phyloP scores from a whole-genome alignment of 192 early-diverging fungal genomes.

The Backusella luteola region DNA sequence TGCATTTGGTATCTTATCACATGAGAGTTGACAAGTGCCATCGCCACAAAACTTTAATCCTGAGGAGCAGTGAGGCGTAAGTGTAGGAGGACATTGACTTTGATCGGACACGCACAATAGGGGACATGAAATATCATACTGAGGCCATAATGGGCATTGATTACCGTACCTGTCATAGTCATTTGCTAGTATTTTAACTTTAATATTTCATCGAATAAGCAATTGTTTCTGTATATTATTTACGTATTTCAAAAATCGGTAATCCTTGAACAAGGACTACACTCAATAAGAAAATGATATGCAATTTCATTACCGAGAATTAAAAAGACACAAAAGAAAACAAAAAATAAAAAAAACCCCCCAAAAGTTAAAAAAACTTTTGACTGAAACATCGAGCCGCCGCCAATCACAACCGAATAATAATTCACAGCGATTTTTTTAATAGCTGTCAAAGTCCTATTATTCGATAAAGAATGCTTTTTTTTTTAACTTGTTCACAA shows the following conservation, averaged over 20 bases:
- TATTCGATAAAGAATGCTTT: too few relatives aligned
- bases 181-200: constrained; percentile 34
- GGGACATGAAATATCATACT: constrained; percentile 47
- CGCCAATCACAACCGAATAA: not conserved
- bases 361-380: not conserved
- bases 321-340: constrained; percentile 1
- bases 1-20: constrained; percentile 42
- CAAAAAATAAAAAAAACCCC: not conserved
- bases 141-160: constrained; percentile 47
- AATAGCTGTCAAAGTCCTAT: not conserved
- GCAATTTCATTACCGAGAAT: not conserved
- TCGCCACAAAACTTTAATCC: constrained; percentile 52
- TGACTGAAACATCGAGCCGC: not conserved
- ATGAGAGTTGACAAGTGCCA: constrained; percentile 48
- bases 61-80: constrained; percentile 37
- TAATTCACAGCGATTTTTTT: not conserved
- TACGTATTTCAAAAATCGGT: constrained; percentile 9
- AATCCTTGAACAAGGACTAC: not conserved
- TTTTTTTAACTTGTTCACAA: too few relatives aligned
- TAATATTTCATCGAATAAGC: not conserved
- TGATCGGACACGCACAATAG: constrained; percentile 48
- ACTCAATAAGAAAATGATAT: not conserved
- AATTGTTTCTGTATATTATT: not conserved
- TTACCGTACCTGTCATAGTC: constrained; percentile 47
- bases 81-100: constrained; percentile 42